These are phyloP conservation scores for Ogataea pini DNA, from an alignment of 805 yeast species.

Conservation along the genomic window DNA sequence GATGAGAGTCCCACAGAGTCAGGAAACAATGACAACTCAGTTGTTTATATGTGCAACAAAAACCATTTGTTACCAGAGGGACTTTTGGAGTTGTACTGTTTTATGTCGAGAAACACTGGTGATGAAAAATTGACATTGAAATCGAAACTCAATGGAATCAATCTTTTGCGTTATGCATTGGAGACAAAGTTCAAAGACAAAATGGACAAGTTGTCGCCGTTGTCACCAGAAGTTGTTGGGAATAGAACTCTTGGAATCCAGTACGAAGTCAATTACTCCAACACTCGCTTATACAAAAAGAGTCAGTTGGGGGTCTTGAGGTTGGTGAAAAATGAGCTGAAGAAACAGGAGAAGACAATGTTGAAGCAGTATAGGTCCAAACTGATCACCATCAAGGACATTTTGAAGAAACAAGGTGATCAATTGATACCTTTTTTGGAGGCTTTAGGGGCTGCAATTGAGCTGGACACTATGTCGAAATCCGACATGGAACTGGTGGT, in stretches of 20 bases:
- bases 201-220: constrained; percentile 17
- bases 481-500: constrained; percentile 24
- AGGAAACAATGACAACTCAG: background rate
- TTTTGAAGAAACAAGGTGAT: constrained; percentile 23
- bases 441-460: constrained; percentile 7
- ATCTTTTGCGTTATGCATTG: constrained; percentile 54
- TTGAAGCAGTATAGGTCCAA: constrained; percentile 34
- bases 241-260: background rate
- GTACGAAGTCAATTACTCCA: constrained; percentile 17
- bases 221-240: constrained; percentile 3
- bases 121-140: constrained; percentile 51
- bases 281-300: constrained; percentile 38
- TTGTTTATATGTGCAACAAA: constrained; percentile 30
- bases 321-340: constrained; percentile 41
- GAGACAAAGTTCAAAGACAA: constrained; percentile 43
- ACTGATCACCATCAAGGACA: constrained; percentile 29
- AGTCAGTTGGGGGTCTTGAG: constrained; percentile 44
- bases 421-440: constrained; percentile 14
- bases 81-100: constrained; percentile 54
- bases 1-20: constrained; percentile 1
- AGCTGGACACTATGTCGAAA: constrained; percentile 12
- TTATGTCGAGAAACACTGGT: constrained; percentile 46
- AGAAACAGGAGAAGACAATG: constrained; percentile 43
- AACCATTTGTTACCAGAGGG: constrained; percentile 42
- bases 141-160: constrained; percentile 61